Evolutionary conservation across 192 early-diverging fungal species (phyloP).

Genomic region (Coemansia sp.): DNA sequence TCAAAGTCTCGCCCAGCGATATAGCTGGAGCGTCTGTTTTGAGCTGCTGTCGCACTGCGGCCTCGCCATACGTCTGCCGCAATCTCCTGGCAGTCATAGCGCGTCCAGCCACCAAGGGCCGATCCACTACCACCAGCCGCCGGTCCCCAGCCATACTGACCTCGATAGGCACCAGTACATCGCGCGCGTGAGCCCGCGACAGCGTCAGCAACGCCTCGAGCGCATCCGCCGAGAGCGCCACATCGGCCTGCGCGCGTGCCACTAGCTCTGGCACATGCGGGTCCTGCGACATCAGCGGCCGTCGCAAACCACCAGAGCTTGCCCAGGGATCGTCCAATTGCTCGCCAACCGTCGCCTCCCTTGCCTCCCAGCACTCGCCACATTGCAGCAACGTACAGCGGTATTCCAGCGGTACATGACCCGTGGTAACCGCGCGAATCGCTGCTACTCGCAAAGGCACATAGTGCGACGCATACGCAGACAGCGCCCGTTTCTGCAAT

Average conservation of each 20-base stretch:
- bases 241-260: conserved; percentile 15
- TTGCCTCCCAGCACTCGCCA: conserved; percentile 17
- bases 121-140: conserved; percentile 23
- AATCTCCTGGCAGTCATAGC: conserved; percentile 30
- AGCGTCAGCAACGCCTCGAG: conserved; percentile 35
- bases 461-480: conserved; percentile 18
- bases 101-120: conserved; percentile 13
- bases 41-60: conserved; percentile 8
- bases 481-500: conserved; percentile 12
- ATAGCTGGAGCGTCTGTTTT: conserved; percentile 6
- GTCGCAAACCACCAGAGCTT: neutral
- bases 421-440: conserved; percentile 20
- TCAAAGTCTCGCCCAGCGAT: conserved; percentile 14
- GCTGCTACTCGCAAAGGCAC: conserved; percentile 18
- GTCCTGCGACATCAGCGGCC: conserved; percentile 22
- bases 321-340: neutral
- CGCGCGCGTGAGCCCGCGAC: conserved; percentile 25
- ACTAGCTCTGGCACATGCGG: conserved; percentile 16
- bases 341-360: neutral
- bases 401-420: conserved; percentile 34
- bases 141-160: conserved; percentile 1
- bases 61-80: conserved; percentile 22
- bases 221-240: conserved; percentile 26
- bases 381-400: conserved; percentile 31
- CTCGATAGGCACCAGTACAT: conserved; percentile 28